phyloP scores from a whole-genome alignment of 1,284 basidiomycete genomes.

The Boletus semigastroideus region DNA sequence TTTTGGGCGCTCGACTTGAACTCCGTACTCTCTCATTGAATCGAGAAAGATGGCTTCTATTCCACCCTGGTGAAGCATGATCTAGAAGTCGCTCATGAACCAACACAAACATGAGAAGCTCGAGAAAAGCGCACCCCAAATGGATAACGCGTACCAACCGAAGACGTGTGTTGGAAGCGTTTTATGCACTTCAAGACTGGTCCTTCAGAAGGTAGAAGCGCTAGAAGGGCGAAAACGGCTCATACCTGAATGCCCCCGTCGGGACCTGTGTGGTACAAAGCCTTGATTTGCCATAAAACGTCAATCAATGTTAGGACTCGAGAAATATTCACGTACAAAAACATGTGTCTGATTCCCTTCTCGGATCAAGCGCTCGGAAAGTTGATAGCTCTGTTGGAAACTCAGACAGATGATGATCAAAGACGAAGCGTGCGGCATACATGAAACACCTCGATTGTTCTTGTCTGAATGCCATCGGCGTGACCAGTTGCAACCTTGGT shows the following conservation, averaged over 20 bases:
- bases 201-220: background rate
- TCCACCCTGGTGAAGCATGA: constrained; percentile 71
- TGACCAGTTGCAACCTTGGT: constrained; percentile 62
- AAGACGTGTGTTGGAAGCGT: constrained; percentile 35
- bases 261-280: constrained; percentile 66
- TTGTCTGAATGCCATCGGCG: constrained; percentile 75
- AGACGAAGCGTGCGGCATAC: constrained; percentile 29
- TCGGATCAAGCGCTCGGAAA: constrained; percentile 61
- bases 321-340: constrained; percentile 42
- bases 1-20: constrained; percentile 59
- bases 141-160: constrained; percentile 37
- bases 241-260: constrained; percentile 62
- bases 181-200: constrained; percentile 50
- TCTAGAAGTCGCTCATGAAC: background rate
- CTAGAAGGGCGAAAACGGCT: background rate
- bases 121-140: background rate
- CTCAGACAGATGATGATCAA: background rate
- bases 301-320: background rate
- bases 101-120: background rate
- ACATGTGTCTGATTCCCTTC: constrained; percentile 68
- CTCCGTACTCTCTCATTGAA: constrained; percentile 49
- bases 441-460: constrained; percentile 78
- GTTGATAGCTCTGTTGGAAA: constrained; percentile 60
- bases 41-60: constrained; percentile 73
- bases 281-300: constrained; percentile 36